Percentiles rank a stretch among this genome's conserved stretches.
Evolutionary conservation across 495 filamentous ascomycete species (phyloP).

Genomic region (Talaromyces proteolyticus): DNA sequence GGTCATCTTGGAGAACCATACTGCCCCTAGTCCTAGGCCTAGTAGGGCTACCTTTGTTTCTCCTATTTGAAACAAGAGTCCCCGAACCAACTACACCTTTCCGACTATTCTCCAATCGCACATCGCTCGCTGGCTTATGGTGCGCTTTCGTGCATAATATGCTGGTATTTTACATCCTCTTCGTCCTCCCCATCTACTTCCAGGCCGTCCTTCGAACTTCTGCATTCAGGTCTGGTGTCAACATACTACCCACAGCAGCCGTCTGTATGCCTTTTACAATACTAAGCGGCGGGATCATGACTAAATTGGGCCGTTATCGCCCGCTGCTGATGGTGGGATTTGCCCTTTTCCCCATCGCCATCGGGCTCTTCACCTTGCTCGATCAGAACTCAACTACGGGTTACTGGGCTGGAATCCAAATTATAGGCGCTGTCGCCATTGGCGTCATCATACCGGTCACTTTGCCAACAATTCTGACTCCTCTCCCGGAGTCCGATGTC

Average conservation of each 20-base stretch:
- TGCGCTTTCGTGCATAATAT: background rate
- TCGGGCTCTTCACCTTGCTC: constrained; percentile 59
- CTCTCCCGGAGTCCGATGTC: constrained; percentile 23
- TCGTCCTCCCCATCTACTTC: constrained; percentile 19
- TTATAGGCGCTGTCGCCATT: constrained; percentile 18
- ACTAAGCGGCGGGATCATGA: constrained; percentile 58
- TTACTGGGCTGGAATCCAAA: constrained; percentile 18
- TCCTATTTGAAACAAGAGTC: background rate
- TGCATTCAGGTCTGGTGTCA: constrained; percentile 57
- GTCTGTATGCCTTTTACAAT: constrained; percentile 61
- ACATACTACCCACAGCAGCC: constrained; percentile 56
- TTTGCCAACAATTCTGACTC: constrained; percentile 28
- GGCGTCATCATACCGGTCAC: constrained; percentile 18
- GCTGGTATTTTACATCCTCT: background rate
- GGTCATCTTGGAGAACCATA: constrained; percentile 36
- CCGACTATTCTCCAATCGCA: background rate
- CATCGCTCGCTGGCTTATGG: background rate
- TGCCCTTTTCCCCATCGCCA: constrained; percentile 53
- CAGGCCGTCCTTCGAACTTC: constrained; percentile 58
- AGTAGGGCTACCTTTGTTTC: constrained; percentile 20
- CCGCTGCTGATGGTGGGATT: constrained; percentile 49
- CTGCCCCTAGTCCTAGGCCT: constrained; percentile 40
- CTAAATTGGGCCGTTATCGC: background rate
- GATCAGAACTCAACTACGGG: constrained; percentile 18
- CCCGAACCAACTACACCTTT: background rate